Evolutionary conservation across 2,329 filamentous ascomycete species (phyloP).

Genomic region (Paracorniculantispora psalliotae): DNA sequence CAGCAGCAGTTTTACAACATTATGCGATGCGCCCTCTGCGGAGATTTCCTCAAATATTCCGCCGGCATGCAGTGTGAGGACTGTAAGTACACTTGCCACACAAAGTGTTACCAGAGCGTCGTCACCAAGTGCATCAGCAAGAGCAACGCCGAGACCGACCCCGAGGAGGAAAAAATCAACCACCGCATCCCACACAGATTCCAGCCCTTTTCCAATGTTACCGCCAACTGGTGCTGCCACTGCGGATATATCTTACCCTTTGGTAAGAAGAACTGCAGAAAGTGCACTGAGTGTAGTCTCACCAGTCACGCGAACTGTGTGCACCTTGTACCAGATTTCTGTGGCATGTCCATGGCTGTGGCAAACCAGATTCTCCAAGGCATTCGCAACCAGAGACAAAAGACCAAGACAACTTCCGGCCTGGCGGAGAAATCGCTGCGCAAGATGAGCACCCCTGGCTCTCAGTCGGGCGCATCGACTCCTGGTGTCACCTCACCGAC

Average conservation of each 20-base stretch:
- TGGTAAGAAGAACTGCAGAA: constrained; percentile 90
- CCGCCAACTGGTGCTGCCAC: constrained; percentile 98
- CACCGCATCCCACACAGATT: constrained; percentile 98
- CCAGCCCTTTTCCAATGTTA: constrained; percentile 93
- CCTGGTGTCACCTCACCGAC: constrained; percentile 20
- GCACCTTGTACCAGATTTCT: constrained; percentile 96
- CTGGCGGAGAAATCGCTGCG: constrained; percentile 66
- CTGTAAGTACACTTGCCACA: constrained; percentile 99
- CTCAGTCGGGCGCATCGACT: constrained; percentile 32
- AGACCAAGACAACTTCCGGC: constrained; percentile 43
- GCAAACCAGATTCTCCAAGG: constrained; percentile 91
- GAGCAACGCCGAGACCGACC: constrained; percentile 95
- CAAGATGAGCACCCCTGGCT: constrained; percentile 42
- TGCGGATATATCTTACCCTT: constrained; percentile 94
- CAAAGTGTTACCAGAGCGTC: constrained; percentile 92
- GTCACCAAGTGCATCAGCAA: constrained; percentile 99
- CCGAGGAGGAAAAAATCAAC: constrained; percentile 99
- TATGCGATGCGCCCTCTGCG: constrained; percentile 97
- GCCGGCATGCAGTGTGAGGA: constrained; percentile 99
- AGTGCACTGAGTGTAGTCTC: constrained; percentile 85
- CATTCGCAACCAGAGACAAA: constrained; percentile 71
- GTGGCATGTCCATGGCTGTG: constrained; percentile 97
- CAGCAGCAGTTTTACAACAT: constrained; percentile 99
- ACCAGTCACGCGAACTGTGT: constrained; percentile 89
- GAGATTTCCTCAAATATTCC: constrained; percentile 97